These are phyloP conservation scores for Prunus fruticosa DNA, from an alignment of 306 rosid species.

Conservation along the genomic window DNA sequence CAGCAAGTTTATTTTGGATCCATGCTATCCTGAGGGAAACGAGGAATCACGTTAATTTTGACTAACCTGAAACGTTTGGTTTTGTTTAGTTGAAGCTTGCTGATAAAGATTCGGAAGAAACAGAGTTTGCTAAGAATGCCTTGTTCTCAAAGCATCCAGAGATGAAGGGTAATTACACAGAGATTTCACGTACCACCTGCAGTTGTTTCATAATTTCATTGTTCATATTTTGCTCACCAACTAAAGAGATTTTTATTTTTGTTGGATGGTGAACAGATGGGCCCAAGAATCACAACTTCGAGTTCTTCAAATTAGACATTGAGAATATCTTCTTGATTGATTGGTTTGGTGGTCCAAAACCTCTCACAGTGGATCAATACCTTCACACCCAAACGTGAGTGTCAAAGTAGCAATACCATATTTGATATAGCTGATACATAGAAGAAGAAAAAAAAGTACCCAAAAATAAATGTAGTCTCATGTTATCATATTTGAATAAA, in stretches of 20 bases:
- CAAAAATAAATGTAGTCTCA: not conserved
- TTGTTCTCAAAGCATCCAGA: constrained; percentile 89
- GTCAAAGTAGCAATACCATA: not conserved
- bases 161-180: constrained; percentile 60
- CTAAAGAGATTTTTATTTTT: not conserved
- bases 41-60: not conserved
- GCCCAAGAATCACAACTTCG: constrained; percentile 70
- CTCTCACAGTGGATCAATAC: constrained; percentile 65
- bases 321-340: constrained; percentile 69
- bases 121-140: constrained; percentile 56
- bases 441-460: not conserved
- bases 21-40: not conserved
- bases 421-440: not conserved
- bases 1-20: not conserved
- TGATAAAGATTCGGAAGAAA: constrained; percentile 51
- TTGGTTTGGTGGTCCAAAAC: constrained; percentile 93
- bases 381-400: constrained; percentile 52
- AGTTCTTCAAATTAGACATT: constrained; percentile 70
- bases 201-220: constrained; percentile 1
- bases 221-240: constrained; percentile 2
- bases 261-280: constrained; percentile 50
- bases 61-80: constrained; percentile 7
- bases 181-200: constrained; percentile 8
- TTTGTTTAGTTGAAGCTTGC: constrained; percentile 67
- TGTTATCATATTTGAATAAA: constrained; percentile 2